Conservation (phyloP, 257 asterid genomes). For the Eucommia ulmoides region DNA sequence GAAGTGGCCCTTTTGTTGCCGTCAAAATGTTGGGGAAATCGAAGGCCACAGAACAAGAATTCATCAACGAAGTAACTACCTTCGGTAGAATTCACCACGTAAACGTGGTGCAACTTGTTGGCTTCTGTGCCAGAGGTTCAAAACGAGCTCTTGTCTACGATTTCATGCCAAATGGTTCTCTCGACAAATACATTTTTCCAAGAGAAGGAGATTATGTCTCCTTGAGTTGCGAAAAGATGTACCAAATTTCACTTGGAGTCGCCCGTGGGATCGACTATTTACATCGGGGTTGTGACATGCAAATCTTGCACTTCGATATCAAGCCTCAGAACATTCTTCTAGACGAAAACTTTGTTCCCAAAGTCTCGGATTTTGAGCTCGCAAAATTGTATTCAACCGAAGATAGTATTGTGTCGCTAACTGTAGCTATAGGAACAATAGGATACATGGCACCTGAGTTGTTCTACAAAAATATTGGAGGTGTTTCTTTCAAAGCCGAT, state of each 20-base stretch:
- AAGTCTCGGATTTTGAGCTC: slow-evolving; percentile 13
- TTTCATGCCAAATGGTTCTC: slow-evolving; percentile 41
- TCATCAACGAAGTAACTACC: slow-evolving; percentile 40
- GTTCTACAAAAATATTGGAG: slow-evolving; percentile 9
- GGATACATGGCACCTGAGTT: slow-evolving; percentile 20
- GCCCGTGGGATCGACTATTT: slow-evolving; percentile 9
- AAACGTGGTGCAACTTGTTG: slow-evolving; percentile 38
- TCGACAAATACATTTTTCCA: slow-evolving; percentile 20
- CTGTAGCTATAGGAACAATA: slow-evolving; percentile 13
- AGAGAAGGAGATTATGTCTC: neutral
- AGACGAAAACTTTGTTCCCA: slow-evolving; percentile 12
- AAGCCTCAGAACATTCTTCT: slow-evolving; percentile 21
- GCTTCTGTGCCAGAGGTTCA: slow-evolving; percentile 31
- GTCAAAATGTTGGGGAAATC: slow-evolving; percentile 37
- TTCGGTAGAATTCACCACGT: slow-evolving; percentile 43
- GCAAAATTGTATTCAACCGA: slow-evolving; percentile 7
- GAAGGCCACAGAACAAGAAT: slow-evolving; percentile 28
- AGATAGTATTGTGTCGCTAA: slow-evolving; percentile 6
- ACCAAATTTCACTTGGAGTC: slow-evolving; percentile 27
- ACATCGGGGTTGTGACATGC: slow-evolving; percentile 8
- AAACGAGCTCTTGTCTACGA: slow-evolving; percentile 36
- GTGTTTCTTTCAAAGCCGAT: slow-evolving; percentile 12
- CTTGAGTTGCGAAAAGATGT: slow-evolving; percentile 14
- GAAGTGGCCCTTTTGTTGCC: slow-evolving; percentile 30
- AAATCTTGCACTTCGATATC: slow-evolving; percentile 16